Percentiles rank a stretch among this genome's conserved stretches.
These are phyloP conservation scores for Mucor circinelloides DNA, from an alignment of 371 early-diverging fungal genomes.

Conservation along the genomic window DNA sequence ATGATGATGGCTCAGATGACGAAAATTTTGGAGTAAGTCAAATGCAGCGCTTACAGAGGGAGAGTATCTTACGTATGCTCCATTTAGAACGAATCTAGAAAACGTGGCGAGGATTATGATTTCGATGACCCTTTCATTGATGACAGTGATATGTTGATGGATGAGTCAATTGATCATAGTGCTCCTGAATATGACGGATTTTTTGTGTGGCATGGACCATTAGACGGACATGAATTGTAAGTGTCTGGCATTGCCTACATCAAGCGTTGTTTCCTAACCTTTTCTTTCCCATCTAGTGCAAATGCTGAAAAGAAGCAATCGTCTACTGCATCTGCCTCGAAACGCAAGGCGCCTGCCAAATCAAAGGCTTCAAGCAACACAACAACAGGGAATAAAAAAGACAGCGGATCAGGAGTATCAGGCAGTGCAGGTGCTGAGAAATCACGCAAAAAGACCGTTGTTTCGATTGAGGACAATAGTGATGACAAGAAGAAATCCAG, in stretches of 20 bases:
- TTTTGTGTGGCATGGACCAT: conserved; percentile 53
- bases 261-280: background rate
- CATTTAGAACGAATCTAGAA: background rate
- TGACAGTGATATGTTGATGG: conserved; percentile 55
- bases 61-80: background rate
- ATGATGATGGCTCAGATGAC: conserved; percentile 9
- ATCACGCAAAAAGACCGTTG: conserved; percentile 9
- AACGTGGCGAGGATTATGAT: conserved; percentile 37
- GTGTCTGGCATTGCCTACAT: background rate
- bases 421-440: background rate
- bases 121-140: conserved; percentile 57
- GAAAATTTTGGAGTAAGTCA: background rate
- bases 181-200: conserved; percentile 46
- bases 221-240: conserved; percentile 54
- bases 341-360: conserved; percentile 19
- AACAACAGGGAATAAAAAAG: background rate
- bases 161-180: conserved; percentile 36
- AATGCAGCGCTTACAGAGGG: background rate
- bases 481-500: conserved; percentile 1
- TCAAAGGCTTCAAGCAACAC: conserved; percentile 1
- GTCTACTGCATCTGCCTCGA: background rate
- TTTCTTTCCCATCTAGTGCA: background rate
- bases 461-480: background rate
- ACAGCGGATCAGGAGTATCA: background rate
- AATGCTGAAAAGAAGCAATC: background rate